phyloP scores from a whole-genome alignment of 371 early-diverging fungal genomes.

The Mucor racemosus region DNA sequence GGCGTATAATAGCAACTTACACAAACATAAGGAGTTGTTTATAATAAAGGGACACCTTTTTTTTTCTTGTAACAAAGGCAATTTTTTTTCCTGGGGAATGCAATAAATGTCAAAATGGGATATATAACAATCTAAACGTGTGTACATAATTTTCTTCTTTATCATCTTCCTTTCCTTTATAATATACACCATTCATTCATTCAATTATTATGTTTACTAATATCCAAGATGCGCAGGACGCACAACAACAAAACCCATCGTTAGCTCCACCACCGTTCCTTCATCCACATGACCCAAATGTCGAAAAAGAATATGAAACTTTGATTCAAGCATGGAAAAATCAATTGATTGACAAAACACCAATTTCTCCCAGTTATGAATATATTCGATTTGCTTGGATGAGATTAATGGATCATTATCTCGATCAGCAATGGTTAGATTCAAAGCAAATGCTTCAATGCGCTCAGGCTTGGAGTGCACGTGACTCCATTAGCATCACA shows the following conservation, averaged over 20 bases:
- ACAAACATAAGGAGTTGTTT: background rate
- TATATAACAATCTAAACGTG: background rate
- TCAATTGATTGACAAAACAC: conserved; percentile 29
- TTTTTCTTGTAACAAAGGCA: background rate
- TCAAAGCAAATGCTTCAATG: conserved; percentile 49
- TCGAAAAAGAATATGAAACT: conserved; percentile 43
- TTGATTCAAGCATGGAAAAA: conserved; percentile 40
- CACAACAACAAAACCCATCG: background rate
- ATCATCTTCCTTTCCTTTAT: conserved; percentile 1
- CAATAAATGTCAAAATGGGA: conserved; percentile 39
- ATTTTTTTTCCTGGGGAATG: conserved; percentile 19
- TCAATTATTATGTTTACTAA: conserved; percentile 20
- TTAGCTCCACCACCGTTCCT: background rate
- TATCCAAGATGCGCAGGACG: conserved; percentile 23
- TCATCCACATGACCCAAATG: conserved; percentile 30
- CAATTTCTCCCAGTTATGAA: conserved; percentile 17
- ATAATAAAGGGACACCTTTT: conserved; percentile 8
- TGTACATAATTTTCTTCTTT: background rate
- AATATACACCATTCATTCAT: conserved; percentile 9
- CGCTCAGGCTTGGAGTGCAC: conserved; percentile 48
- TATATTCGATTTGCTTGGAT: conserved; percentile 31
- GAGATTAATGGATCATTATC: conserved; percentile 38
- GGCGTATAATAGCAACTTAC: background rate
- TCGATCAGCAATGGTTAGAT: conserved; percentile 50
- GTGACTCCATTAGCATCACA: conserved; percentile 23